Evolutionary conservation across 2,329 filamentous ascomycete species (phyloP), one percentile per base, ranked within the genome.

Genomic region (Beauveria asiatica): DNA sequence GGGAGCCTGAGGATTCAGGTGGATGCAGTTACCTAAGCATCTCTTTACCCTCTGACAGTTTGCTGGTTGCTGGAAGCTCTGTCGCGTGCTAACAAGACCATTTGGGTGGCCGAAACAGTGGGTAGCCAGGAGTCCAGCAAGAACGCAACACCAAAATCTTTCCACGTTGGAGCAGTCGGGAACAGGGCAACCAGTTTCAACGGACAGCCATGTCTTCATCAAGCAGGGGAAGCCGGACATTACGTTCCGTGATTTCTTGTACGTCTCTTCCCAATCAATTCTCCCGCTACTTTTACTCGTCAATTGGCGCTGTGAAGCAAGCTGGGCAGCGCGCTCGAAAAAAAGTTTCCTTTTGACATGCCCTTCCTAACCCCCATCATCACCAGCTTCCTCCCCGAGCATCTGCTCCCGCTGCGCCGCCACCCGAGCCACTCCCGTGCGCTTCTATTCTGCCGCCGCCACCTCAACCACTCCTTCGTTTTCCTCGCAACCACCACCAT

Each of bases 201-300:
- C 37, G 21, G 5, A 25, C 39, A 33, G 51, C 30, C 42, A 62
- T 62, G 60, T 49, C 55, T 50, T 54, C 49, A 42, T 59, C 60
- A 13, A 62, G 60, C 56, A 62, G 60, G n/a, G 60, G 60, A 30
- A 55, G 78, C 65, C 76, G 73, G 68, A 77, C 77, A 69, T 71
- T 79, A 62, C 74, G 77, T 67, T 75, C 75, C 64, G 72, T 80
- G 59, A 66, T 85, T 61, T 75, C 76, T 69, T 75, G 83, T 85
- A 68, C 69, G 80, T 60, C 57, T 53, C n/a, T 59, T 51, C 19
- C 41, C 11, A 42, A 46, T 19, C 23, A 11, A 30, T 16, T 11
- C 27, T 23, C 19, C 8, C 11, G 13, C 44, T 30, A n/a, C 17
- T n/a, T 23, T 19, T 30, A 16, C 11, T 23, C 17, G 17, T 17